Base-by-base conservation (phyloP, 164 flowering plant species). In the Piper longum region DNA sequence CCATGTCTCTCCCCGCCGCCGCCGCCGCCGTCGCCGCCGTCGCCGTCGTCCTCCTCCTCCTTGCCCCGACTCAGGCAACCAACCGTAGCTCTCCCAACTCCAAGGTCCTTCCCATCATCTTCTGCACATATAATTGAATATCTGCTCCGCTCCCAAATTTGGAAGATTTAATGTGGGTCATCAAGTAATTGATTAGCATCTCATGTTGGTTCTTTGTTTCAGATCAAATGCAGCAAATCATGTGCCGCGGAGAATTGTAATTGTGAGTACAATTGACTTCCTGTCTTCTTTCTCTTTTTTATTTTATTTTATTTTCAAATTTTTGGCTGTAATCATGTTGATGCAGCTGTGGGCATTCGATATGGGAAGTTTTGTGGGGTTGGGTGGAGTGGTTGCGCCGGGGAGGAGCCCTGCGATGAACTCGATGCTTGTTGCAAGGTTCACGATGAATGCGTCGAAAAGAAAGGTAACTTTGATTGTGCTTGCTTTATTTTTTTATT, bases 341-440 rank as follows among this genome's bases (percentile, higher is more conserved):
- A 12, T 45, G 54, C 39, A 76, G 79, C 72, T 2, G 43, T 67
- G 9, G 68, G 71, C 9, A 70, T 68, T 65, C 72, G 92, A 63
- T 93, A 90, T 61, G 99, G 99, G 62, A 93, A 93, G 78, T 90
- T 72, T 56, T 90, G 96, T 63, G 97, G 99, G 43, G 89, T 93
- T 48, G 91, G 96, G 48, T 90, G 87, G 86, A 79, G 79, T 2
- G 99, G 99, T 2, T 90, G 99, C 75, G 79, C 89, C 0, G 96
- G 97, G 18, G 96, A 93, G 69, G 74, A 80, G 62, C 99, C 99
- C 0, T 93, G 99, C 60, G 97, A 93, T 73, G 99, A 85, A 64
- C 79, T 90, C 16, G 99, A 93, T 69, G 91, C 87, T 54, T 93
- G 97, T 73, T 93, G 97, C 73, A 78, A 83, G 79, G 64, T 68